Conservation (phyloP, 176 grass and related monocot genomes). For the Zea mays region Zm-B73-REFERENCE-NAM-5.0 NC_050098.1:179048501-179049000, state of each 20-base stretch:
- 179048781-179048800: conserved; percentile 78
- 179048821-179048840: conserved; percentile 27
- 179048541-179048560: neutral
- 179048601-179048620: neutral
- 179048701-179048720: conserved; percentile 70
- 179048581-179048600: neutral
- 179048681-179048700: conserved; percentile 54
- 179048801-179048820: conserved; percentile 1
- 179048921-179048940: neutral
- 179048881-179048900: conserved; percentile 58
- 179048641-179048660: conserved; percentile 49
- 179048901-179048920: conserved; percentile 63
- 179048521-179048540: neutral
- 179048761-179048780: conserved; percentile 73
- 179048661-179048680: conserved; percentile 37
- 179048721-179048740: conserved; percentile 45
- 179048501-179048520: neutral
- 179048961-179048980: conserved; percentile 37
- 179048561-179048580: neutral
- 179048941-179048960: neutral
- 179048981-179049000: conserved; percentile 61
- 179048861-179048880: conserved; percentile 54
- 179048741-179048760: conserved; percentile 33
- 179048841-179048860: conserved; percentile 73
- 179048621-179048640: conserved; percentile 26